These are phyloP conservation scores for Aureobasidium pullulans DNA, from an alignment of 2,329 filamentous ascomycete species.

Conservation along the genomic window DNA sequence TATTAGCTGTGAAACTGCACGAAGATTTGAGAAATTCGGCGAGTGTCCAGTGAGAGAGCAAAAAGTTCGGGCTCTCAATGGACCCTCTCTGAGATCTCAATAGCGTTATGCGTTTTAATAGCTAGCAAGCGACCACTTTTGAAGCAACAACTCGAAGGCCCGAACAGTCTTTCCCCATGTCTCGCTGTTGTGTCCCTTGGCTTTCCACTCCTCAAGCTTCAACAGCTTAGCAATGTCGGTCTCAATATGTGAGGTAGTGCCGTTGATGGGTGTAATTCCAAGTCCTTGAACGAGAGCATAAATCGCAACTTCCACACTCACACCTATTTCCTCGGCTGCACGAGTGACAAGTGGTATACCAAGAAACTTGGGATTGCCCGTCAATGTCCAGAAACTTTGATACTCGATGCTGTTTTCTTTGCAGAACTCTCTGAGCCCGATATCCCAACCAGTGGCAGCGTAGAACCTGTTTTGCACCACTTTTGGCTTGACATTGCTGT, in stretches of 20 bases:
- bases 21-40: too few species aligned
- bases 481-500: conserved; percentile 45
- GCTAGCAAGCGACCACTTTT: neutral
- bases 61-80: too few species aligned
- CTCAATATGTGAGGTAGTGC: conserved; percentile 39
- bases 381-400: conserved; percentile 56
- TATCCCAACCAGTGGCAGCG: conserved; percentile 51
- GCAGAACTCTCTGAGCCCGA: conserved; percentile 51
- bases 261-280: conserved; percentile 47
- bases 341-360: conserved; percentile 39
- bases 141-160: neutral
- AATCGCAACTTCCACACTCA: conserved; percentile 43
- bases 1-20: too few species aligned
- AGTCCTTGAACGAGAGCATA: conserved; percentile 51
- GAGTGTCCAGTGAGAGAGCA: too few species aligned
- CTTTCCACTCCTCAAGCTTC: neutral
- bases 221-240: neutral
- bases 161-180: neutral
- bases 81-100: neutral
- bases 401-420: conserved; percentile 46
- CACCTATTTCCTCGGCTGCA: conserved; percentile 39
- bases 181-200: neutral
- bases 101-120: neutral
- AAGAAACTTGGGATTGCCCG: conserved; percentile 48
- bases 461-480: conserved; percentile 75